Conservation (phyloP, 2,329 filamentous ascomycete genomes). For the Sporothrix variecibatus region DNA sequence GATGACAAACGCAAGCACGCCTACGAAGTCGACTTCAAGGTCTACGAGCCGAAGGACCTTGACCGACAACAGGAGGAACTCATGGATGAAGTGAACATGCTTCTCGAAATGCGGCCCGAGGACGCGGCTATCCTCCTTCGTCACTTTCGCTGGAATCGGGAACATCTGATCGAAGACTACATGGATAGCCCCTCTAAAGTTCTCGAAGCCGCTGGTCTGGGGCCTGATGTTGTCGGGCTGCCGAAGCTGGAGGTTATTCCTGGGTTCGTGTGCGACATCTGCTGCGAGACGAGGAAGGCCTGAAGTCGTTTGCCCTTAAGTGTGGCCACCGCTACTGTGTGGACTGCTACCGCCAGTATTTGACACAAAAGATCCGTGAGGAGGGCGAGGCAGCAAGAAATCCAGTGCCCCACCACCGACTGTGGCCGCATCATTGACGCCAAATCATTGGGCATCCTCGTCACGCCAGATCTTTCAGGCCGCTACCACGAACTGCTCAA, state of each 20-base stretch:
- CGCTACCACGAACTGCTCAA: slow-evolving; percentile 85
- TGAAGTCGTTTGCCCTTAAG: slow-evolving; percentile 89
- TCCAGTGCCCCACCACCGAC: slow-evolving; percentile 85
- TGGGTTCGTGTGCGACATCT: slow-evolving; percentile 91
- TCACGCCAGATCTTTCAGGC: slow-evolving; percentile 55
- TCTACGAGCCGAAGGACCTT: slow-evolving; percentile 78
- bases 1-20: slow-evolving; percentile 68
- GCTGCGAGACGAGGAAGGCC: slow-evolving; percentile 81
- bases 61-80: slow-evolving; percentile 82
- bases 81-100: slow-evolving; percentile 86
- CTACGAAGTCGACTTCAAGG: slow-evolving; percentile 83
- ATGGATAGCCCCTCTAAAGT: slow-evolving; percentile 85
- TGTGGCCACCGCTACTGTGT: slow-evolving; percentile 93
- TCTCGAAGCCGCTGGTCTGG: slow-evolving; percentile 81
- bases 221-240: slow-evolving; percentile 59
- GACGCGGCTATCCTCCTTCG: slow-evolving; percentile 87
- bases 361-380: slow-evolving; percentile 88
- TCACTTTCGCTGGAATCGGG: slow-evolving; percentile 93
- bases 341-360: slow-evolving; percentile 87
- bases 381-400: slow-evolving; percentile 91
- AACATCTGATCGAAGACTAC: slow-evolving; percentile 90
- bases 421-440: slow-evolving; percentile 92
- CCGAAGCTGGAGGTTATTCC: slow-evolving; percentile 70
- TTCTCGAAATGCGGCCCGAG: slow-evolving; percentile 85
- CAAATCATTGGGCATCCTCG: slow-evolving; percentile 78